Evolutionary conservation across 108 stramenopile genomes (phyloP), one percentile per base, ranked within the genome.

Genomic region (Fistulifera pelliculosa): DNA sequence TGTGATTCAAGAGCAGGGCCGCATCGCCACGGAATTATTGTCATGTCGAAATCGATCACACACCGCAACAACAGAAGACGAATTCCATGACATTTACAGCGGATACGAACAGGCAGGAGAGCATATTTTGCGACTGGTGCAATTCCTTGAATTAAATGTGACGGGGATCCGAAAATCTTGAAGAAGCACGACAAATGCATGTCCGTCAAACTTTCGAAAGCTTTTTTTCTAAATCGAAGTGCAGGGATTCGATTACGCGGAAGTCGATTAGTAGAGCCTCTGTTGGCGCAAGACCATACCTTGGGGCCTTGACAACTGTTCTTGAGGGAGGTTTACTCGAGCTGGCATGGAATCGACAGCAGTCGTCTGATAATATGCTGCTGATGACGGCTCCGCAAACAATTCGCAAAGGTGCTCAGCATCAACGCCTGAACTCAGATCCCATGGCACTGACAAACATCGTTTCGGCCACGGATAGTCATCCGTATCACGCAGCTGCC

Each of bases 141-240:
- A 78, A 41, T 86, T 77, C 56, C 57, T 82, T 23, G 80, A 79
- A 27, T 41, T 78, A 14, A 85, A 80, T 56, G 55, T 77, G 38
- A 79, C 77, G 22, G 82, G 72, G 8, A 42, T 90, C 2, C 75
- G 80, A 7, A 90, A 90, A 82, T 90, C 17, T 60, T 90, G 15
- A 90, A 90, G 60, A 90, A 90, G 60, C 88, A 90, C 60, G 84
- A 90, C 61, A 90, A 90, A 61, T 22, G 21, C 17, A 27, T 54
- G 14, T 39, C 25, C 27, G 18, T 35, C 19, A 38, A 23, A 17
- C 27, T 35, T 1, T 21, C 35, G 38, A 39, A 19, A 10, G 12
- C 53, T 2, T 39, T 54, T 18, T 54, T 35, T 39, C 16, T 54
- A 28, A 35, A 35, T 19, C 23, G 27, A 17, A 35, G 31, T 35